Conservation (phyloP, 129 eudicot species). For the Artemisia argyi region DNA sequence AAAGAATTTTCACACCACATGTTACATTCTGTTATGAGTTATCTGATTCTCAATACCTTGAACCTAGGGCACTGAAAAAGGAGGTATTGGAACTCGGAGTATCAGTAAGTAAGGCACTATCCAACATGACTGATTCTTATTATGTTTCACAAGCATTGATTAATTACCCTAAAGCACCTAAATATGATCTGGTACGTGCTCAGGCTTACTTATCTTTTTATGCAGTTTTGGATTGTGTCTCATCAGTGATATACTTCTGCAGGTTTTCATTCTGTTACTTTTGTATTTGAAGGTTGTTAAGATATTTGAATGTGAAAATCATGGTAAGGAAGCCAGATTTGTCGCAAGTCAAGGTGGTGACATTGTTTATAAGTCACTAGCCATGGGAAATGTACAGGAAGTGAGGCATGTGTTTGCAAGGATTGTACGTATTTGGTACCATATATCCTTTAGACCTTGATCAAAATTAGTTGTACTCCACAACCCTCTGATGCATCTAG, state of each 20-base stretch:
- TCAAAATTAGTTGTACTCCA: neutral
- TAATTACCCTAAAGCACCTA: slow-evolving; percentile 60
- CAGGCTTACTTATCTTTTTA: neutral
- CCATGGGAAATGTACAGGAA: slow-evolving; percentile 66
- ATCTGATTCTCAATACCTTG: slow-evolving; percentile 45
- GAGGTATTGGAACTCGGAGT: slow-evolving; percentile 58
- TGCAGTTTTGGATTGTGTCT: neutral
- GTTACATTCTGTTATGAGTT: slow-evolving; percentile 49
- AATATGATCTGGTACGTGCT: slow-evolving; percentile 62
- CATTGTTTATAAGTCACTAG: slow-evolving; percentile 62
- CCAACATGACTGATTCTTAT: slow-evolving; percentile 65
- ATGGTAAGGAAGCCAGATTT: slow-evolving; percentile 52
- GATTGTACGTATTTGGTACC: slow-evolving; percentile 80
- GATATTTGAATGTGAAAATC: slow-evolving; percentile 69
- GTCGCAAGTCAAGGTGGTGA: slow-evolving; percentile 65
- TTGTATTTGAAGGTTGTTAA: slow-evolving; percentile 55
- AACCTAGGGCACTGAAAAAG: slow-evolving; percentile 30
- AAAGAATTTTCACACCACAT: slow-evolving; percentile 37
- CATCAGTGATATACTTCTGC: slow-evolving; percentile 28
- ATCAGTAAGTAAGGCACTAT: slow-evolving; percentile 51
- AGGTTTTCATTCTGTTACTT: slow-evolving; percentile 66
- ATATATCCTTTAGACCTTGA: slow-evolving; percentile 49
- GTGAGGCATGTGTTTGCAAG: slow-evolving; percentile 86
- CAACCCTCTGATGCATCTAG: too few relatives aligned
- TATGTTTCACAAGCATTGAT: slow-evolving; percentile 70